Conservation (phyloP, 2,329 filamentous ascomycete species). For the Colletotrichum truncatum region DNA sequence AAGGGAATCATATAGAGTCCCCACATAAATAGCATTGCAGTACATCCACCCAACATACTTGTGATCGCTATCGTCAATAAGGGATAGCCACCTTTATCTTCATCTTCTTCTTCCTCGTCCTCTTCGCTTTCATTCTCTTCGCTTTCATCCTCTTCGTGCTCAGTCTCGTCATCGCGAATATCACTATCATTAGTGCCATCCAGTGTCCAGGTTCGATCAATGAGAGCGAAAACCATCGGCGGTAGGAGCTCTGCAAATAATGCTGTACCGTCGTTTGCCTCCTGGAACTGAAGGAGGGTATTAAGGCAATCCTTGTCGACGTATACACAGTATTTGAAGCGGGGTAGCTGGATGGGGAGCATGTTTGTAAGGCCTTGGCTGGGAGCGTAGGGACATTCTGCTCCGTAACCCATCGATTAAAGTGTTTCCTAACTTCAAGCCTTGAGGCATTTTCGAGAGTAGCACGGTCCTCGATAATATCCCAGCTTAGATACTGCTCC, state of each 20-base stretch:
- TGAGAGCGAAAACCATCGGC: background rate
- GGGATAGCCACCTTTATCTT: too few species aligned
- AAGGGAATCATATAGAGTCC: background rate
- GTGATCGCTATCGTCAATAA: background rate
- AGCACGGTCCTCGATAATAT: constrained; percentile 11
- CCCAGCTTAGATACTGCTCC: constrained; percentile 9
- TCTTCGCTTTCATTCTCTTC: too few species aligned
- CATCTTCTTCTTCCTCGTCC: too few species aligned
- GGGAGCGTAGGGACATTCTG: background rate
- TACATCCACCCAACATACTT: constrained; percentile 6
- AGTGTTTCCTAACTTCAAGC: background rate
- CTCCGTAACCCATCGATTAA: background rate
- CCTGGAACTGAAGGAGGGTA: background rate
- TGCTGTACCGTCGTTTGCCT: background rate
- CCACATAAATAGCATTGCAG: background rate
- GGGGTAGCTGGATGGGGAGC: background rate
- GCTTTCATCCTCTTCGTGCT: too few species aligned
- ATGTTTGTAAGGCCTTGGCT: background rate
- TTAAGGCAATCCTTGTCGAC: constrained; percentile 1
- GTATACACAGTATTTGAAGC: constrained; percentile 8
- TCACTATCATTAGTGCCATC: background rate
- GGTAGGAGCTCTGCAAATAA: background rate
- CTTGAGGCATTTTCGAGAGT: constrained; percentile 6
- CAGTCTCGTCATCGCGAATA: too few species aligned
- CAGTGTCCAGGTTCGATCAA: background rate